phyloP scores from a whole-genome alignment of 2,329 filamentous ascomycete species.

The Colletotrichum cuscutae region DNA sequence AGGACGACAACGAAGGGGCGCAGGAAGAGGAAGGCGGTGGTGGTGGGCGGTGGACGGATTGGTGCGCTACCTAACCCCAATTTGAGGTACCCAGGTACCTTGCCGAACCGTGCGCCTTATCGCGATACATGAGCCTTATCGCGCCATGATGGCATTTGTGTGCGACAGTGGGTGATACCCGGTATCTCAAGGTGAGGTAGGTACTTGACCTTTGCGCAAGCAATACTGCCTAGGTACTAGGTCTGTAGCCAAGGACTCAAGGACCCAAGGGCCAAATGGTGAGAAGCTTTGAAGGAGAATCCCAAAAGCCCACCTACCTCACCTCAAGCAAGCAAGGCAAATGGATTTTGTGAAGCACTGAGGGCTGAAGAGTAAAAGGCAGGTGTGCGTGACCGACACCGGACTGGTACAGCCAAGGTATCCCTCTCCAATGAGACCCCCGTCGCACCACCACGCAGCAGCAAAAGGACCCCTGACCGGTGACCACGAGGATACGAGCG shows the following conservation, averaged over 20 bases:
- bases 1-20: not conserved
- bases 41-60: conserved; percentile 4
- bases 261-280: too few species aligned
- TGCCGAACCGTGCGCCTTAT: conserved; percentile 22
- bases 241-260: too few species aligned
- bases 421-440: conserved; percentile 24
- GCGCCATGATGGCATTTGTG: conserved; percentile 34
- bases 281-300: too few species aligned
- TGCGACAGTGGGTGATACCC: too few species aligned
- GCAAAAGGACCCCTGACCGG: conserved; percentile 28
- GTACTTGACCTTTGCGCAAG: not conserved
- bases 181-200: too few species aligned
- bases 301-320: too few species aligned
- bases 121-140: conserved; percentile 36
- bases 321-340: too few species aligned
- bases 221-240: too few species aligned
- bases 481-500: conserved; percentile 33
- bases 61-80: not conserved
- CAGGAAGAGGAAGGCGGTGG: not conserved
- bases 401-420: conserved; percentile 32
- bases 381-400: conserved; percentile 22
- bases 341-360: too few species aligned
- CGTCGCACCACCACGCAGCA: conserved; percentile 17
- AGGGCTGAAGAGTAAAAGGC: too few species aligned
- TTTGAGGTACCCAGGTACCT: not conserved